A percentile compares a stretch with the other conserved stretches of the same genome.
Conservation (phyloP, 2,329 filamentous ascomycete genomes). For the Grosmannia penicillata region DNA sequence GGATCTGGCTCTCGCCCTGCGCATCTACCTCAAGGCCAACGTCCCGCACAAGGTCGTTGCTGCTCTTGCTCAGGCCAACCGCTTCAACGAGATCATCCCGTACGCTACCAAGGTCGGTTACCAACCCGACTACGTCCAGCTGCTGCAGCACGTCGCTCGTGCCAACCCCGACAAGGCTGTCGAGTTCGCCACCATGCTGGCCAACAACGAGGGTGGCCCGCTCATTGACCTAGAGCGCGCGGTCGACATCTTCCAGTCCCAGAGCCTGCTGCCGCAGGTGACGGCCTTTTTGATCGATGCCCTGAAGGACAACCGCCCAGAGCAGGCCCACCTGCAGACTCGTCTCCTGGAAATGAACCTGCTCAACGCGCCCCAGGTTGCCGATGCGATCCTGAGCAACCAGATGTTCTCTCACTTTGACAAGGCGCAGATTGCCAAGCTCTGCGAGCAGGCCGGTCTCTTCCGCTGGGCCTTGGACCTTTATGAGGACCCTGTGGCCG, state of each 20-base stretch:
- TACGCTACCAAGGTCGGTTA: conserved; percentile 79
- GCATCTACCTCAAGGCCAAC: conserved; percentile 83
- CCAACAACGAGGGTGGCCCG: conserved; percentile 75
- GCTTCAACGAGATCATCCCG: conserved; percentile 91
- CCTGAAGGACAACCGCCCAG: conserved; percentile 84
- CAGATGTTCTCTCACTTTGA: conserved; percentile 99
- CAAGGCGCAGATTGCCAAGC: conserved; percentile 69
- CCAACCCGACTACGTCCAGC: conserved; percentile 84
- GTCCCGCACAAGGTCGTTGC: conserved; percentile 89
- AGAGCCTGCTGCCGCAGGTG: conserved; percentile 94
- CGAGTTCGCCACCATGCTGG: conserved; percentile 86
- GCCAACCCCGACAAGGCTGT: conserved; percentile 86
- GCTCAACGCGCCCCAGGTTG: conserved; percentile 89
- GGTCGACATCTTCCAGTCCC: conserved; percentile 94
- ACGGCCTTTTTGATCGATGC: conserved; percentile 97
- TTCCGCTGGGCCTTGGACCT: conserved; percentile 81
- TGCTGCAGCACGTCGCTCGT: conserved; percentile 84
- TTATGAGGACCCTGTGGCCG: conserved; percentile 74
- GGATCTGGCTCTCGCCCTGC: conserved; percentile 74
- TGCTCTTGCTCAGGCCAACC: conserved; percentile 84
- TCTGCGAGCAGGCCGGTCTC: conserved; percentile 88
- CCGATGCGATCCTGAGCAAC: conserved; percentile 93
- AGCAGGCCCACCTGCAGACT: conserved; percentile 88
- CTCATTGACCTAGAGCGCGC: conserved; percentile 88
- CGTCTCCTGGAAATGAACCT: conserved; percentile 96